Evolutionary conservation across 306 rosid genomes (phyloP).

Genomic region (Trifolium pratense): DNA sequence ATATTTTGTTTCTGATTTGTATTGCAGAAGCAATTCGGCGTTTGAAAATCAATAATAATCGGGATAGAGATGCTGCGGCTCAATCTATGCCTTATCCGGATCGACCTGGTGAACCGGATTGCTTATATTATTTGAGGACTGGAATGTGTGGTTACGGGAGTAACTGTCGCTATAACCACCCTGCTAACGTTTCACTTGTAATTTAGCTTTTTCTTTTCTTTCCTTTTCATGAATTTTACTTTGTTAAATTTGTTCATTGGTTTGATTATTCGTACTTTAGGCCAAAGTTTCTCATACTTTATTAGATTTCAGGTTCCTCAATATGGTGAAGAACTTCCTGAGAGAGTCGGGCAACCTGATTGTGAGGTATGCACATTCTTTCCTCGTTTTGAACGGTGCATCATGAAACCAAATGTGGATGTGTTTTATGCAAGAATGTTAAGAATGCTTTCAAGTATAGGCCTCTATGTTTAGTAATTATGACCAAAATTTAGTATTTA

Average conservation of each 20-base stretch:
- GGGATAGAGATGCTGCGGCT: slow-evolving; percentile 63
- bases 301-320: slow-evolving; percentile 62
- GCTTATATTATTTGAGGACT: slow-evolving; percentile 83
- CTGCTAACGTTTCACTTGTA: slow-evolving; percentile 72
- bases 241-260: not conserved
- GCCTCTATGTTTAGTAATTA: not conserved
- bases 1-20: slow-evolving; percentile 34
- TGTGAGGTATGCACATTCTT: slow-evolving; percentile 71
- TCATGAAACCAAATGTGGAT: slow-evolving; percentile 24
- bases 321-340: slow-evolving; percentile 83
- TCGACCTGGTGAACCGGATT: slow-evolving; percentile 92
- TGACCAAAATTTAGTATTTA: not conserved
- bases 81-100: slow-evolving; percentile 73
- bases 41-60: slow-evolving; percentile 69
- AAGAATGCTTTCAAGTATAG: not conserved
- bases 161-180: slow-evolving; percentile 87
- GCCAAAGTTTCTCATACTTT: slow-evolving; percentile 38
- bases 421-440: slow-evolving; percentile 10
- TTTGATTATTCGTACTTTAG: slow-evolving; percentile 27
- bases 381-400: slow-evolving; percentile 12
- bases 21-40: slow-evolving; percentile 66
- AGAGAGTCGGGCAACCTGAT: slow-evolving; percentile 91
- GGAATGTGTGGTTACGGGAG: slow-evolving; percentile 89
- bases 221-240: slow-evolving; percentile 8
- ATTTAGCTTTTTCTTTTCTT: slow-evolving; percentile 41